Conservation (phyloP, 768 basidiomycete species). For the Russula griseocarnosa region DNA sequence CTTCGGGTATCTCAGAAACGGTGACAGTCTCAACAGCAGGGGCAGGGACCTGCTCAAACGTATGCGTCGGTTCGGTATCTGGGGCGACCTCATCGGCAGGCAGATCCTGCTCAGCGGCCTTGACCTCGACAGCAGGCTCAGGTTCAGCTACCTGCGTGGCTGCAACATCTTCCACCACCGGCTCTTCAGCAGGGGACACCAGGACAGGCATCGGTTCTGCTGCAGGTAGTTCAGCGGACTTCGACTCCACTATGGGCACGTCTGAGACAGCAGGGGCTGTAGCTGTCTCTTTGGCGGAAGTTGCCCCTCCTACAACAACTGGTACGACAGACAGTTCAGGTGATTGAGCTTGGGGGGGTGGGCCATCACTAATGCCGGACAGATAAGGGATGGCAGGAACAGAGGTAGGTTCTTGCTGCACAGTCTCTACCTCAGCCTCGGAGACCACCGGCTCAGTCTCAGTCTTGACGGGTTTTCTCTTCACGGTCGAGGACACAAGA, state of each 20-base stretch:
- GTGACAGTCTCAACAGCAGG: background rate
- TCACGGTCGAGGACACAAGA: constrained; percentile 32
- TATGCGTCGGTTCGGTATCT: background rate
- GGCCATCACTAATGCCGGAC: constrained; percentile 11
- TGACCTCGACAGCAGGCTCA: background rate
- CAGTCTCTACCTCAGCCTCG: constrained; percentile 13
- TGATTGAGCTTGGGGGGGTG: constrained; percentile 33
- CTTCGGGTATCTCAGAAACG: background rate
- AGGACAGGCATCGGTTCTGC: background rate
- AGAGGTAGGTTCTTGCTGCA: background rate
- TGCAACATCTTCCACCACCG: background rate
- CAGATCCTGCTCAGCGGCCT: background rate
- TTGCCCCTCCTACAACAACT: constrained; percentile 4
- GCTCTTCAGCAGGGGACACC: background rate
- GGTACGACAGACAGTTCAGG: background rate
- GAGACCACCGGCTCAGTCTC: constrained; percentile 16
- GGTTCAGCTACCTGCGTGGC: background rate
- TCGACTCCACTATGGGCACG: background rate
- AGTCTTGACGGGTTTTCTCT: constrained; percentile 33
- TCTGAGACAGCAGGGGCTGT: background rate
- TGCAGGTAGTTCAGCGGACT: background rate
- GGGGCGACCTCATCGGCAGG: background rate
- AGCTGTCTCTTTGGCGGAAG: background rate
- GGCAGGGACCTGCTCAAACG: background rate
- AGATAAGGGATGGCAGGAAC: background rate